Base-by-base conservation (phyloP, 345 rosid genomes). In the Odontarrhena argentea region DNA sequence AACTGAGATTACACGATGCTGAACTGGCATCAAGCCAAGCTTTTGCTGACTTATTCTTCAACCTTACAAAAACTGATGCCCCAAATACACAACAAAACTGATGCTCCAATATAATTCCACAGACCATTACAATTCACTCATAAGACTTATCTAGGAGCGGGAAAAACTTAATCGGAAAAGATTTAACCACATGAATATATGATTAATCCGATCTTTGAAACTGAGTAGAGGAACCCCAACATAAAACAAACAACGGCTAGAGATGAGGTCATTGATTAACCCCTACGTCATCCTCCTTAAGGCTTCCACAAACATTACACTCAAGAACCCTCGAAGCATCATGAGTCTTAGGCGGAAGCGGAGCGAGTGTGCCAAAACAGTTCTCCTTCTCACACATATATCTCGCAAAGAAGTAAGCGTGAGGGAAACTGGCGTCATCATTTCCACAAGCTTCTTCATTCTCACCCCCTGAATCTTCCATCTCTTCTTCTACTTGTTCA, bases 311-410 rank as follows among this genome's bases (percentile, higher is more conserved):
- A 24, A 84, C 87, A 80, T 93, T 90, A 67, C 97, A 90, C 68
- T 90, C 98, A 82, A 93, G 51, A 55, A 86, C 53, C 57, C 63
- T 69, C 13, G 91, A 83, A 11, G 63, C 67, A 25, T 69, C 64
- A 12, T 12, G 47, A 38, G 55, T 54, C 0, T 82, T 73, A 0
- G 87, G 86, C 0, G 91, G 84, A 74, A 87, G 47, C 12, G 97
- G 97, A 51, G 98, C 91, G 2, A 87, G 55, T 10, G 97, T 90
- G 10, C 98, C 98, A 53, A 88, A 61, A 32, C 98, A 93, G 63
- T 82, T 85, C 57, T 81, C 74, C 42, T 74, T 64, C 52, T 65
- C 70, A 57, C 98, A 93, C 93, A 90, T 78, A 73, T 84, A 93
- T 51, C 83, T 87, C 69, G 75, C 7, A 50, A 93, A 93, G 79